These are phyloP conservation scores for Penicillium steckii DNA, from an alignment of 495 filamentous ascomycete species.

Conservation along the genomic window DNA sequence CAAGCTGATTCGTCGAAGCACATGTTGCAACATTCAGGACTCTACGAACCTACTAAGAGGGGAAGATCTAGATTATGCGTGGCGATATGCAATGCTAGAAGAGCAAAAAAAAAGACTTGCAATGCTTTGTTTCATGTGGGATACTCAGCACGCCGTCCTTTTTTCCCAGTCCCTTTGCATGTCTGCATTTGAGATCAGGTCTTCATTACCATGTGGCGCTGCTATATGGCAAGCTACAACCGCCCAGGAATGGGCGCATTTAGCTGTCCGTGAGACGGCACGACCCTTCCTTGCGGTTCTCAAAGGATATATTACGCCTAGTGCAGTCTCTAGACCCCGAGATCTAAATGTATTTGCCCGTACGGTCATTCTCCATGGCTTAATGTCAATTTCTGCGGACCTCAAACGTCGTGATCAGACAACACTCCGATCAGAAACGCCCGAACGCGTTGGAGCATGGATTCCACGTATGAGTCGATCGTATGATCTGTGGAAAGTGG, in stretches of 20 bases:
- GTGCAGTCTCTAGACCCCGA: constrained; percentile 25
- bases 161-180: constrained; percentile 59
- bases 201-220: constrained; percentile 46
- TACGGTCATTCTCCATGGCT: constrained; percentile 49
- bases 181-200: constrained; percentile 55
- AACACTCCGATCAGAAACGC: constrained; percentile 36
- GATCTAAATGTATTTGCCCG: constrained; percentile 48
- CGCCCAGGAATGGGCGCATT: constrained; percentile 43
- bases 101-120: constrained; percentile 55
- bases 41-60: constrained; percentile 22
- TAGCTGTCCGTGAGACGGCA: constrained; percentile 27
- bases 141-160: constrained; percentile 54
- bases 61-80: constrained; percentile 36
- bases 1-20: constrained; percentile 55
- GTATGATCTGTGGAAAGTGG: constrained; percentile 53
- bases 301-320: constrained; percentile 50
- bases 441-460: constrained; percentile 45
- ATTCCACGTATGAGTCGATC: constrained; percentile 45
- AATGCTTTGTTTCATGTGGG: constrained; percentile 60
- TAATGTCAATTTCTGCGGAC: constrained; percentile 57
- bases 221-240: constrained; percentile 51
- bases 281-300: constrained; percentile 44
- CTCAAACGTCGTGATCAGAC: constrained; percentile 56
- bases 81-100: constrained; percentile 47
- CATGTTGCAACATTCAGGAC: constrained; percentile 45